These are phyloP conservation scores for Geotrichum carabidarum DNA, from an alignment of 1,139 yeast genomes.

Conservation along the genomic window DNA sequence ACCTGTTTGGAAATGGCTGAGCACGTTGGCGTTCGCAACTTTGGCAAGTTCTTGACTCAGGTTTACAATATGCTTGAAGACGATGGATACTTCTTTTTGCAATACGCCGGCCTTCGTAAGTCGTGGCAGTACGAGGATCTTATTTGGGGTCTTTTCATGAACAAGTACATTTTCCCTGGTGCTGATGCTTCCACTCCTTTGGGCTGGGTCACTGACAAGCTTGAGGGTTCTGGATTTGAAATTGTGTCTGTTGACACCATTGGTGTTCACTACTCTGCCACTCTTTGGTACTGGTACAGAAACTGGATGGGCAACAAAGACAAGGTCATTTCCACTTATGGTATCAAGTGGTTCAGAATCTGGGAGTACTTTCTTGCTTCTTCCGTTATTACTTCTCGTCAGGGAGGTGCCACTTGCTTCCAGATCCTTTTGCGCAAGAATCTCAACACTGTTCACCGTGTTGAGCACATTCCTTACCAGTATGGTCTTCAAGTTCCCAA, in stretches of 20 bases:
- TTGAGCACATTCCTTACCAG: constrained; percentile 74
- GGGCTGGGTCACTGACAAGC: constrained; percentile 68
- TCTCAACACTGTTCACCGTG: constrained; percentile 75
- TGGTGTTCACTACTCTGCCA: constrained; percentile 89
- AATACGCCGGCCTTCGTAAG: constrained; percentile 88
- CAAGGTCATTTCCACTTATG: constrained; percentile 71
- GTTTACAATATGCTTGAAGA: constrained; percentile 84
- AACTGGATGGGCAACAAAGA: constrained; percentile 89
- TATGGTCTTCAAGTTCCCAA: constrained; percentile 69
- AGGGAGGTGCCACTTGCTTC: constrained; percentile 89
- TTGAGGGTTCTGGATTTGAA: constrained; percentile 85
- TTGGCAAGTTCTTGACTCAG: constrained; percentile 67
- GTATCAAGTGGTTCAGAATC: constrained; percentile 85
- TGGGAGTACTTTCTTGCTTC: constrained; percentile 89
- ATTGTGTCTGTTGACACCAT: constrained; percentile 78
- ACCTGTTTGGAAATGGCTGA: constrained; percentile 94
- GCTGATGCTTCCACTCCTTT: constrained; percentile 96
- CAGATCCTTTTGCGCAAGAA: constrained; percentile 90
- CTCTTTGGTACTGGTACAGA: constrained; percentile 92
- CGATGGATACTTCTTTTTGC: constrained; percentile 82
- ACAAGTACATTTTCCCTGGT: constrained; percentile 95
- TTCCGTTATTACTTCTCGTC: constrained; percentile 80
- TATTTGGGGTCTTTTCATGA: constrained; percentile 93
- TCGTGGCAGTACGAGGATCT: constrained; percentile 93
- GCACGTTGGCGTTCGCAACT: constrained; percentile 90